Evolutionary conservation across 495 filamentous ascomycete species (phyloP), one percentile per base, ranked within the genome.

Genomic region (Baudoinia panamericana): DNA sequence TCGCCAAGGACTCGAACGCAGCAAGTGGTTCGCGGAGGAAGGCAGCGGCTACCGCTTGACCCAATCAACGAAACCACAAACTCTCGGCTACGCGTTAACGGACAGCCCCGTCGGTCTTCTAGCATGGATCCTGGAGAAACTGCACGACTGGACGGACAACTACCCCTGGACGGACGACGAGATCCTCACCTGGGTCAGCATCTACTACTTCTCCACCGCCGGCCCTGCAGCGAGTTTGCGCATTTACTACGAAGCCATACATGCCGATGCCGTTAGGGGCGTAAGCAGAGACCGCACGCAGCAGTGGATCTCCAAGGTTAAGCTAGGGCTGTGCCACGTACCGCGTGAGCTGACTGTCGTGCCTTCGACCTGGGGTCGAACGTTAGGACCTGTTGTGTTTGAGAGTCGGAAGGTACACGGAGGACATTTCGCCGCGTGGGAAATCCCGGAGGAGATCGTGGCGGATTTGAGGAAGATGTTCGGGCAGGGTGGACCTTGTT

Each of bases 121-220:
- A 13, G 66, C 75, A 0, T 82, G 76, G 76, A 72, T 83, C 30
- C 70, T 73, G 36, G 79, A 82, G 53, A 84, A 82, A 47, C 64
- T 82, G 20, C 70, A 76, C 51, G 69, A 74, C 42, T 78, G 78
- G 75, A 72, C 71, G 0, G 78, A 83, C 47, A 53, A 44, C 1
- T 80, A 80, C 47, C 65, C 70, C 6, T 82, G 78, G 78, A 76
- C 67, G 1, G 72, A 79, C 27, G 76, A 81, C 30, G 71, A 82
- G 53, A 62, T 79, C 18, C 58, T 79, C 20, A 79, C 75, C 0
- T 80, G 78, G 76, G 60, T 76, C 0, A 70, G 62, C 16, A 71
- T 81, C 36, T 79, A 80, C 52, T 65, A 59, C 58, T 79, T 80
- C 45, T 66, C 63, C 10, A 61, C 53, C 7, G 69, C 72, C 0